Conservation (phyloP, 441 rosid genomes). For the Flueggea neowawraea region DNA sequence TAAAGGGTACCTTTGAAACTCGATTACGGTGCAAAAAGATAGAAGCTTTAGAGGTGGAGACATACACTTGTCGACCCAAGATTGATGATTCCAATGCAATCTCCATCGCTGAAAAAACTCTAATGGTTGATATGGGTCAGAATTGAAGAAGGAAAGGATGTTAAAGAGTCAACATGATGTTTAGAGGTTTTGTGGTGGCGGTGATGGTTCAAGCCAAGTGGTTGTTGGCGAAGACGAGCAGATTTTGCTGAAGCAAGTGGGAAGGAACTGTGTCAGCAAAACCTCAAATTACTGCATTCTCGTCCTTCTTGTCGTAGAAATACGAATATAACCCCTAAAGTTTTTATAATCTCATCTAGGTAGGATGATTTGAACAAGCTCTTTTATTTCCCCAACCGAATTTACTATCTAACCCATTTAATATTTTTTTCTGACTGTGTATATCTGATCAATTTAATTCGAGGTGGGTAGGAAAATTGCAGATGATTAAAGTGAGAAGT, state of each 20-base stretch:
- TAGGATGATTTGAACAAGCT: too few relatives aligned
- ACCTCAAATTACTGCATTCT: background rate
- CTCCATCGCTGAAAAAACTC: slow-evolving; percentile 27
- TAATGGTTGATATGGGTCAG: too few relatives aligned
- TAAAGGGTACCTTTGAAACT: slow-evolving; percentile 32
- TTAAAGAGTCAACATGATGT: background rate
- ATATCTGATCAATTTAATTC: too few relatives aligned
- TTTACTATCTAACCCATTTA: too few relatives aligned
- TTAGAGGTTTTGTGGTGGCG: background rate
- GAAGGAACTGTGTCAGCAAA: background rate
- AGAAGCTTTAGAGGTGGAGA: slow-evolving; percentile 30
- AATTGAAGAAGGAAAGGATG: too few relatives aligned
- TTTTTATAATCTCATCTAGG: background rate
- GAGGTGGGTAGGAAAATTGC: too few relatives aligned
- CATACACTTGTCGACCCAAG: slow-evolving; percentile 39
- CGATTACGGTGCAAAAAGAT: slow-evolving; percentile 32
- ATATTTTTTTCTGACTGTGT: too few relatives aligned
- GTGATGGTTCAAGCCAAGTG: slow-evolving; percentile 1
- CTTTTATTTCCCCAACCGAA: too few relatives aligned
- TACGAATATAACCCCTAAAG: background rate
- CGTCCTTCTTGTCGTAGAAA: background rate
- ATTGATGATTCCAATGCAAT: slow-evolving; percentile 56
- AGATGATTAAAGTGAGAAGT: too few relatives aligned
- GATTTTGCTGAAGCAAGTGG: slow-evolving; percentile 15
- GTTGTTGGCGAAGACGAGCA: background rate